Evolutionary conservation across 768 basidiomycete genomes (phyloP), one percentile per base, ranked within the genome.

Genomic region (Tricholoma matsutake): DNA sequence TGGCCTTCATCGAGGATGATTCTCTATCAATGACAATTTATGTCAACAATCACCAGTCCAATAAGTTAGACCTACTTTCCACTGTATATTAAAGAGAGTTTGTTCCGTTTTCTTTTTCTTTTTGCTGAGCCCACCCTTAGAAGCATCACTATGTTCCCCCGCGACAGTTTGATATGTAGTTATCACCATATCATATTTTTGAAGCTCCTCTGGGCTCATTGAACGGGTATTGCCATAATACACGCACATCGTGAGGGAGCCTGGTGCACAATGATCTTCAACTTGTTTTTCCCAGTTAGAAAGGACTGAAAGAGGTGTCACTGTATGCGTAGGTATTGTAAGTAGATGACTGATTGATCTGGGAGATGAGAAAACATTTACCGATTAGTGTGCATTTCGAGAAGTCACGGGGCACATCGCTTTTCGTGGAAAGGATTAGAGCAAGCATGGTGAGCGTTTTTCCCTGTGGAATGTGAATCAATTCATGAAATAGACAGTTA

Each of bases 281-380:
- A 94, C 85, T 71, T 94, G 92, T 65, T 90, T 88, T 70, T 91
- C 89, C 92, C 92, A 94, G 66, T 94, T 96, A 6, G 90, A 92
- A 7, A 95, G 75, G 6, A 95, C 85, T 7, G 91, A 93, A 25
- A 95, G 83, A 4, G 93, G 93, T 7, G 82, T 85, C 53, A 95
- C 92, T 94, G 63, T 5, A 61, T 22, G 29, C 56, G 1, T 35
- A 34, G 4, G 41, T 29, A 54, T 18, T 20, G n/a, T 22, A 28
- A 25, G 59, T 7, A 8, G 20, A 57, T 9, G 49, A 28, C 20
- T 29, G 13, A 53, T 10, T 16, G n/a, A 31, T 28, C 39, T 32
- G 57, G 1, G 37, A 51, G 62, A 51, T 11, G 25, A 53, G 7
- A 9, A 49, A 57, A 18, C 41, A 63, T 81, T 56, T 64, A 91